These are phyloP conservation scores for Aspergillus sp. DNA, from an alignment of 2,329 filamentous ascomycete genomes.

Conservation along the genomic window DNA sequence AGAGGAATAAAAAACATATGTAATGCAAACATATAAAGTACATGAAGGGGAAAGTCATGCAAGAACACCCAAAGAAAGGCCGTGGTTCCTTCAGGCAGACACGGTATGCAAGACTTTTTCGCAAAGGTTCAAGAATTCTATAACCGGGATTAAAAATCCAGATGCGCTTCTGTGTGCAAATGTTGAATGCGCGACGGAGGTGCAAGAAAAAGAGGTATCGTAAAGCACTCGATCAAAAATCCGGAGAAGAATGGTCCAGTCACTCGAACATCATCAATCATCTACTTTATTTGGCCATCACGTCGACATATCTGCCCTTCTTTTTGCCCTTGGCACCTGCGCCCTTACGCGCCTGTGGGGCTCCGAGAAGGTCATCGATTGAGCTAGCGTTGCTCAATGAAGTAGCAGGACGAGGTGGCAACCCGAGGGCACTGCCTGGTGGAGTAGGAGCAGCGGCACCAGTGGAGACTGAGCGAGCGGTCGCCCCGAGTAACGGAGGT, in stretches of 20 bases:
- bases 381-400: slow-evolving; percentile 89
- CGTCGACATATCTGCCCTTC: slow-evolving; percentile 91
- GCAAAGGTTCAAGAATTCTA: slow-evolving; percentile 4
- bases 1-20: background rate
- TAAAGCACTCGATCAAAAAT: background rate
- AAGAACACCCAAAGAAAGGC: slow-evolving; percentile 4
- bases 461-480: slow-evolving; percentile 39
- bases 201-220: slow-evolving; percentile 16
- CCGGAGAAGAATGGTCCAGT: slow-evolving; percentile 8
- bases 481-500: slow-evolving; percentile 24
- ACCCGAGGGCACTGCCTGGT: slow-evolving; percentile 37
- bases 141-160: slow-evolving; percentile 6
- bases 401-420: slow-evolving; percentile 68
- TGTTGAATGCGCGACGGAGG: background rate
- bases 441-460: slow-evolving; percentile 35
- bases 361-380: slow-evolving; percentile 87
- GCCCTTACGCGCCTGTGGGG: slow-evolving; percentile 67
- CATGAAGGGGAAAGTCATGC: slow-evolving; percentile 7
- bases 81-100: slow-evolving; percentile 1
- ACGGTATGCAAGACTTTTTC: slow-evolving; percentile 15
- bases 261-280: background rate
- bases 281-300: slow-evolving; percentile 69
- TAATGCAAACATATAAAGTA: slow-evolving; percentile 14
- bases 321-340: slow-evolving; percentile 66
- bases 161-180: slow-evolving; percentile 8